These are phyloP conservation scores for Hypomyces perniciosus DNA, from an alignment of 2,329 filamentous ascomycete species.

Conservation along the genomic window DNA sequence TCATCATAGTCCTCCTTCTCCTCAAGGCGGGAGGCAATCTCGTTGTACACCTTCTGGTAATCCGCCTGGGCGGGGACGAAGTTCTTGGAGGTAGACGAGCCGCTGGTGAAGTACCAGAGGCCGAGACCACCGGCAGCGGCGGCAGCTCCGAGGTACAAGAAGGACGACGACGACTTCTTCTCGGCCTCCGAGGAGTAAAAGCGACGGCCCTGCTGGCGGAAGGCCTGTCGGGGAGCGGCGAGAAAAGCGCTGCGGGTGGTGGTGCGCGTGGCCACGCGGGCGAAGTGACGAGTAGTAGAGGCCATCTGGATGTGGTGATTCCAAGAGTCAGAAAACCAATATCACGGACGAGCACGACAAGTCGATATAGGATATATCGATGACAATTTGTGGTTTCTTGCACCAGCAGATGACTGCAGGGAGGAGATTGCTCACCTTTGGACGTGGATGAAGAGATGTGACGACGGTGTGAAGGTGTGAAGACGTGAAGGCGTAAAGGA, in stretches of 20 bases:
- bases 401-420: too few relatives aligned
- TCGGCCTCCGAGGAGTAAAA: conserved; percentile 69
- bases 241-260: conserved; percentile 53
- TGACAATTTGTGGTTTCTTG: too few relatives aligned
- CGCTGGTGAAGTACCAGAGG: conserved; percentile 59
- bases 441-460: background rate
- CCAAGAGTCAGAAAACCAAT: background rate
- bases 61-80: conserved; percentile 76
- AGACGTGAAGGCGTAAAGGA: background rate
- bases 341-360: too few relatives aligned
- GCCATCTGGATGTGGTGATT: conserved; percentile 23
- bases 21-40: conserved; percentile 70
- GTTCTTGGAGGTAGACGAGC: conserved; percentile 45
- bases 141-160: conserved; percentile 55
- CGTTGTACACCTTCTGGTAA: conserved; percentile 93
- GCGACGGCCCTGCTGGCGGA: conserved; percentile 69
- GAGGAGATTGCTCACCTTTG: background rate
- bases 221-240: conserved; percentile 56
- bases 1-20: conserved; percentile 96
- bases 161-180: conserved; percentile 42
- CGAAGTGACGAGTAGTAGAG: conserved; percentile 47
- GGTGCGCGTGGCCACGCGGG: conserved; percentile 54
- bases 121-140: conserved; percentile 57
- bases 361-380: too few relatives aligned
- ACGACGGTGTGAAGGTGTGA: too few relatives aligned